A percentile compares a stretch with the other conserved stretches of the same genome.
phyloP scores from a whole-genome alignment of 139 green algal species.

The Closterium sp. region DNA sequence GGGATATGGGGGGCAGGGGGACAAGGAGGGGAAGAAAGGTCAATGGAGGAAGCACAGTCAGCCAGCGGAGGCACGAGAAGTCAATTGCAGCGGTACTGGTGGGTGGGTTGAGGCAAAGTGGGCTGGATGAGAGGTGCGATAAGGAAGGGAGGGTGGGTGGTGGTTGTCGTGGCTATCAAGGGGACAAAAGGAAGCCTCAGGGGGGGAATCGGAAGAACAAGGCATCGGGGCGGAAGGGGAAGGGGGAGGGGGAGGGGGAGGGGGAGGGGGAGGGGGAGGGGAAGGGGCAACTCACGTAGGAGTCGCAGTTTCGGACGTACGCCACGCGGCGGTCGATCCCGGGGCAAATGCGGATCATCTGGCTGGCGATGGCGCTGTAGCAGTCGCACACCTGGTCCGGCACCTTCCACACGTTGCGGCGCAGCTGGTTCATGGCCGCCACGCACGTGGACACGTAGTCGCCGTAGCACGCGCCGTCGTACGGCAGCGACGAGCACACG shows the following conservation, averaged over 20 bases:
- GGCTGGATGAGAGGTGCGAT: too few species aligned
- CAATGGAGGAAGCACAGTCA: not conserved
- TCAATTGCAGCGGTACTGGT: too few species aligned
- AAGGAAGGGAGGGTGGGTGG: not conserved
- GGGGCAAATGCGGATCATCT: slow-evolving; percentile 5
- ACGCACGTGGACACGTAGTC: not conserved
- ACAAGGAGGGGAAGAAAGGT: not conserved
- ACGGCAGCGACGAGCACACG: not conserved
- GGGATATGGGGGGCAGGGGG: not conserved
- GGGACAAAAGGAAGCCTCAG: not conserved
- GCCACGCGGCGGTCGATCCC: not conserved
- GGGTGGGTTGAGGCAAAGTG: too few species aligned
- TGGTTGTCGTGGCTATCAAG: not conserved
- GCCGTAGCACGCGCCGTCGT: slow-evolving; percentile 12
- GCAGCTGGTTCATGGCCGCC: not conserved
- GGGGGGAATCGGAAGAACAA: not conserved
- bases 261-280: not conserved
- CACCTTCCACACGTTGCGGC: not conserved
- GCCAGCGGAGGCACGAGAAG: too few species aligned
- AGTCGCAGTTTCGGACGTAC: slow-evolving; percentile 24
- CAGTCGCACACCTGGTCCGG: slow-evolving; percentile 5
- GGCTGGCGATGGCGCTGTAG: slow-evolving; percentile 1
- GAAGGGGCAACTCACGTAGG: not conserved
- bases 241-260: not conserved
- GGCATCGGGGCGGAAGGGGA: not conserved